A percentile compares a stretch with the other conserved stretches of the same genome.
Evolutionary conservation across 345 rosid genomes (phyloP).

Genomic region (Hirschfeldia incana): DNA sequence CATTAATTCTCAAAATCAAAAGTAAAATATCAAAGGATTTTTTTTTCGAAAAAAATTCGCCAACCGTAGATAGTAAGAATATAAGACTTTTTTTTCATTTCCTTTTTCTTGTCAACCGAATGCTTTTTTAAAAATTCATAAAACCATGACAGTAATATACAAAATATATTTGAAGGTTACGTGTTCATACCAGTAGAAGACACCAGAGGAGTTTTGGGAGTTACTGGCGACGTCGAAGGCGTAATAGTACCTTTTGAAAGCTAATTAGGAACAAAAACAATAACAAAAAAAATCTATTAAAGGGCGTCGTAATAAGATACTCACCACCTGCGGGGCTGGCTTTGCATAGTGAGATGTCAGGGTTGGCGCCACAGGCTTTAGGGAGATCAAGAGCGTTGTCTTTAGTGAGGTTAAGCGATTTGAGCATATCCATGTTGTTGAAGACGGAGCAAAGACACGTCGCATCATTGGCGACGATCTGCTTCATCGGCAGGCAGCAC

Average conservation of each 20-base stretch:
- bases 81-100: too few species aligned
- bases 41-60: not conserved
- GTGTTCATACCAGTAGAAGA: slow-evolving; percentile 27
- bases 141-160: not conserved
- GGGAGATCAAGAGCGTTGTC: slow-evolving; percentile 54
- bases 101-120: too few species aligned
- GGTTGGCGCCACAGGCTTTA: slow-evolving; percentile 51
- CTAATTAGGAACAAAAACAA: not conserved
- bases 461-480: slow-evolving; percentile 30
- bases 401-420: slow-evolving; percentile 45
- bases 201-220: slow-evolving; percentile 28
- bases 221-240: slow-evolving; percentile 25
- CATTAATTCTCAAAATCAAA: not conserved
- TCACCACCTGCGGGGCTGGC: not conserved
- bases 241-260: slow-evolving; percentile 22
- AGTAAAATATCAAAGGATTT: not conserved
- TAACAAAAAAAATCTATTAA: not conserved
- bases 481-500: slow-evolving; percentile 56
- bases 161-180: not conserved
- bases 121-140: too few species aligned
- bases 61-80: not conserved
- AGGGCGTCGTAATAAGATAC: not conserved
- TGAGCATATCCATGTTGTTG: slow-evolving; percentile 39
- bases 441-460: slow-evolving; percentile 57
- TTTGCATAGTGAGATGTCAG: slow-evolving; percentile 51